Conservation (phyloP, 2,329 filamentous ascomycete species). For the Rhynchosporium secalis region DNA sequence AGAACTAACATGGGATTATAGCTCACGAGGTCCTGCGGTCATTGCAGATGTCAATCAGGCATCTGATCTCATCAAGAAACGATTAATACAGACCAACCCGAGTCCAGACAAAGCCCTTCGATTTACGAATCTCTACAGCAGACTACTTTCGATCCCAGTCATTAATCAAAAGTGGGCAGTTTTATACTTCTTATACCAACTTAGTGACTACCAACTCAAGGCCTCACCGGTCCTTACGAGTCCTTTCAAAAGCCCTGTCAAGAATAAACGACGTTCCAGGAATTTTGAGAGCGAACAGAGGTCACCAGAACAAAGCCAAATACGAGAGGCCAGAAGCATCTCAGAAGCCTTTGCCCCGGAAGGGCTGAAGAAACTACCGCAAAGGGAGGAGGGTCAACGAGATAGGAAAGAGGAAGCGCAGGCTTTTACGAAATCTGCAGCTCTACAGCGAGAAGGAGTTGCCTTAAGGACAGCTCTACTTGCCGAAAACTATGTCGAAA, state of each 20-base stretch:
- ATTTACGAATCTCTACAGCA: conserved; percentile 88
- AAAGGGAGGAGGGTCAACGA: conserved; percentile 37
- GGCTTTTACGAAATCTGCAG: conserved; percentile 32
- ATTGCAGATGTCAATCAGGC: conserved; percentile 74
- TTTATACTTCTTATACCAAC: conserved; percentile 82
- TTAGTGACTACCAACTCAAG: conserved; percentile 60
- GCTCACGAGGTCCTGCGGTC: conserved; percentile 37
- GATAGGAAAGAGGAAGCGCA: conserved; percentile 39
- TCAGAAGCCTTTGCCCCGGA: conserved; percentile 55
- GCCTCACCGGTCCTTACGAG: conserved; percentile 34
- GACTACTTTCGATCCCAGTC: conserved; percentile 86
- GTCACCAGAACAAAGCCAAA: conserved; percentile 41
- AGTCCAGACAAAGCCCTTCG: conserved; percentile 73
- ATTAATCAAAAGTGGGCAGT: conserved; percentile 97
- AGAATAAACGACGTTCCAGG: conserved; percentile 26
- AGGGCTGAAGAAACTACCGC: conserved; percentile 44
- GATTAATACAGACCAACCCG: conserved; percentile 75
- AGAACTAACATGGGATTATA: conserved; percentile 25
- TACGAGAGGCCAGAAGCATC: conserved; percentile 42
- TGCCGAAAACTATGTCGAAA: conserved; percentile 56
- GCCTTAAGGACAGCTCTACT: conserved; percentile 54
- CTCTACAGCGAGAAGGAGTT: conserved; percentile 34
- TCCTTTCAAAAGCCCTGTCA: conserved; percentile 39
- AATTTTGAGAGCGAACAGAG: conserved; percentile 28
- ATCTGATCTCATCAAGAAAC: conserved; percentile 87